These are phyloP conservation scores for Aspergillus baeticus DNA, from an alignment of 495 filamentous ascomycete species.

Conservation along the genomic window DNA sequence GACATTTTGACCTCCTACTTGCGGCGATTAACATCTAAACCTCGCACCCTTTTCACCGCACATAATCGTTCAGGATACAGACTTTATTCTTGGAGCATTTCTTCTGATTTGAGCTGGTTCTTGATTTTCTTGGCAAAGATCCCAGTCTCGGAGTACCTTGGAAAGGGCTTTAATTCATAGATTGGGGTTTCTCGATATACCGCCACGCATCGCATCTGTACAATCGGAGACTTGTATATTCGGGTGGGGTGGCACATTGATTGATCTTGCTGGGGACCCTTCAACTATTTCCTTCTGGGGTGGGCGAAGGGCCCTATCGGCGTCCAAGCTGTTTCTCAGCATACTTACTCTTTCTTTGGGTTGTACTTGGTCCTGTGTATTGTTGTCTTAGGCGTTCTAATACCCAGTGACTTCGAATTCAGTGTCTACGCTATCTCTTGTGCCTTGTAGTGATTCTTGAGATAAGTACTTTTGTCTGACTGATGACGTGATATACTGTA, in stretches of 20 bases:
- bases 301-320: slow-evolving; percentile 22
- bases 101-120: slow-evolving; percentile 16
- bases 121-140: slow-evolving; percentile 12
- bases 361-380: slow-evolving; percentile 21
- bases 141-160: slow-evolving; percentile 1
- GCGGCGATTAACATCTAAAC: slow-evolving; percentile 22
- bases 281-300: too few species aligned
- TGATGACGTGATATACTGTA: background rate
- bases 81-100: slow-evolving; percentile 10
- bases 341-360: slow-evolving; percentile 24
- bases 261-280: slow-evolving; percentile 7
- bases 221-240: slow-evolving; percentile 20
- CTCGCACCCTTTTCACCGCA: slow-evolving; percentile 15
- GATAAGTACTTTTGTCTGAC: too few species aligned
- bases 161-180: slow-evolving; percentile 17
- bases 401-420: slow-evolving; percentile 27
- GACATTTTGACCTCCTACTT: slow-evolving; percentile 50
- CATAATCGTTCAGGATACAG: slow-evolving; percentile 18
- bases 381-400: slow-evolving; percentile 28
- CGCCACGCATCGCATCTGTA: slow-evolving; percentile 17
- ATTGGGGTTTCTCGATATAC: slow-evolving; percentile 4
- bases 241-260: slow-evolving; percentile 15
- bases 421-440: background rate
- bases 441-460: background rate
- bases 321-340: slow-evolving; percentile 51